Percentiles rank a stretch among this genome's conserved stretches.
Conservation (phyloP, 2,329 filamentous ascomycete species). For the Chaetomium olivaceum region DNA sequence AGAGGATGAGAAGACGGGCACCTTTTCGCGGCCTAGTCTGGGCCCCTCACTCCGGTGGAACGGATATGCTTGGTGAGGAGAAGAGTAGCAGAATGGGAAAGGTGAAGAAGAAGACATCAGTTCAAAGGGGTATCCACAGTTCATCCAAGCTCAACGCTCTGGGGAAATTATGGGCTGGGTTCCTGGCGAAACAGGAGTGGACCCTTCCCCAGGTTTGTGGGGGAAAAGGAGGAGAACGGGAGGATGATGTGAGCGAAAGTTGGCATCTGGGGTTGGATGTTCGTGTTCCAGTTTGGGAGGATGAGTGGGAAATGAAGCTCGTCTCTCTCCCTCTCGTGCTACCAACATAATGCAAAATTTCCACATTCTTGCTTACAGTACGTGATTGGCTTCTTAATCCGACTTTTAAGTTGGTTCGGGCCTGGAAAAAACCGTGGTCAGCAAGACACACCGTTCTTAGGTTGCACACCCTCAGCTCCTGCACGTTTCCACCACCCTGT, state of each 20-base stretch:
- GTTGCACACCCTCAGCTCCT: neutral
- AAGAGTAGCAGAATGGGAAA: neutral
- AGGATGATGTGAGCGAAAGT: neutral
- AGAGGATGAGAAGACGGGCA: neutral
- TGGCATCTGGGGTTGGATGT: neutral
- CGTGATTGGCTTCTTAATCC: neutral
- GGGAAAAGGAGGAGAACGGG: neutral
- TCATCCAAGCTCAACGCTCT: constrained; percentile 1
- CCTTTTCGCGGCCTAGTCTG: neutral
- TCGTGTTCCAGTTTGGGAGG: neutral
- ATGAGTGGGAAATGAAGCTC: neutral
- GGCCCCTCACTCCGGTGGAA: neutral
- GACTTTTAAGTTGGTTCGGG: neutral
- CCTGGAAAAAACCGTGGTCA: neutral
- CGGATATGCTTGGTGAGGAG: neutral
- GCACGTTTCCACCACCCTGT: neutral
- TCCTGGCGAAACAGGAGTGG: neutral
- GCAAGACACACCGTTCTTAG: neutral
- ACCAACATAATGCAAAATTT: neutral
- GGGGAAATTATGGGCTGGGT: constrained; percentile 18
- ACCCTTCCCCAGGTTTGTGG: neutral
- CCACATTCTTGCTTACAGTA: neutral
- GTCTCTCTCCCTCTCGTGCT: neutral
- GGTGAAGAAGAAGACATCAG: neutral
- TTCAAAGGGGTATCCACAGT: neutral